These are phyloP conservation scores for Hanseniaspora lachancei DNA, from an alignment of 805 yeast species.

Conservation along the genomic window DNA sequence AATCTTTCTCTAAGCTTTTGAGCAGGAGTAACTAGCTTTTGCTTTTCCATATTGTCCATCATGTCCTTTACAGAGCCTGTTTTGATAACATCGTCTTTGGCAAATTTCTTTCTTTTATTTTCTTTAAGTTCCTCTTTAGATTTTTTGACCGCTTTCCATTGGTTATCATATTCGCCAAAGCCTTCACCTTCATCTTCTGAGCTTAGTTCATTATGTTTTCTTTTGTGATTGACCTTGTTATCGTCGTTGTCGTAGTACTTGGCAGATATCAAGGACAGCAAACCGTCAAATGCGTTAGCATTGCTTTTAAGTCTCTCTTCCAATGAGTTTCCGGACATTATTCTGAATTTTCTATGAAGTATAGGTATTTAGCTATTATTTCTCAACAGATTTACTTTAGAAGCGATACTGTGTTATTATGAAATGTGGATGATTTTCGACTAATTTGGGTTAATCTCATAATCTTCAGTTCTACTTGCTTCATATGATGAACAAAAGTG, in stretches of 20 bases:
- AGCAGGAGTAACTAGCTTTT: constrained; percentile 13
- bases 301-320: constrained; percentile 69
- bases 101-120: constrained; percentile 58
- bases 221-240: constrained; percentile 30
- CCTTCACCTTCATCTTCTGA: not conserved
- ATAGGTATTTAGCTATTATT: no score
- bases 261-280: constrained; percentile 83
- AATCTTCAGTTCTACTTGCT: no score
- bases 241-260: constrained; percentile 83
- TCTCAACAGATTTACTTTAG: no score
- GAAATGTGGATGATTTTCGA: no score
- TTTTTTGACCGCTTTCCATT: constrained; percentile 80
- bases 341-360: no score
- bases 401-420: no score
- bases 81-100: constrained; percentile 39
- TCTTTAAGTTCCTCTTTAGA: constrained; percentile 48
- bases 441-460: no score
- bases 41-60: constrained; percentile 17
- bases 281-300: constrained; percentile 74
- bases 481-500: no score
- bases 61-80: constrained; percentile 16
- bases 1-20: constrained; percentile 14
- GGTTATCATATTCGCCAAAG: constrained; percentile 28
- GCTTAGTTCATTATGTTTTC: constrained; percentile 27
- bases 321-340: constrained; percentile 41